Conservation (phyloP, 2,329 filamentous ascomycete species). For the Fusarium tricinctum region DNA sequence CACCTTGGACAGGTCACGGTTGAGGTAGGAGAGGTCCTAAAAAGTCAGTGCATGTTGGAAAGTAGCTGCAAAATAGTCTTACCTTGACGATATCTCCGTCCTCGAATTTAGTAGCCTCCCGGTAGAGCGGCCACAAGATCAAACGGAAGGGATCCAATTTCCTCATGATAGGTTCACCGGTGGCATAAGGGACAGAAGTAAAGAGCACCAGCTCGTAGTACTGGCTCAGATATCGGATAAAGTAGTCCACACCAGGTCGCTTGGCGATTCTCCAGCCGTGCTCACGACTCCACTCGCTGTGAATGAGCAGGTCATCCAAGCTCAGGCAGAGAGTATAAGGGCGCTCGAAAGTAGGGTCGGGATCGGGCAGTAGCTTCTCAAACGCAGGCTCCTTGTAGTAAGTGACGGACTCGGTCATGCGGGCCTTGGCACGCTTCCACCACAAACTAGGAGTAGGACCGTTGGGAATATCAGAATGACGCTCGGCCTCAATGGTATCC, state of each 20-base stretch:
- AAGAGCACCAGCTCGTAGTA: conserved; percentile 99
- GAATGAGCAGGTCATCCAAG: conserved; percentile 92
- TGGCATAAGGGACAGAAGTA: conserved; percentile 86
- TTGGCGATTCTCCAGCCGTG: conserved; percentile 97
- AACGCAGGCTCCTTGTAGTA: conserved; percentile 98
- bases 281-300: conserved; percentile 94
- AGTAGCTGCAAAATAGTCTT: conserved; percentile 46
- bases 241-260: conserved; percentile 95
- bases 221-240: conserved; percentile 94
- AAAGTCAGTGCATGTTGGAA: conserved; percentile 31
- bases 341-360: conserved; percentile 82
- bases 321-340: conserved; percentile 95
- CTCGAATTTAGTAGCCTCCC: conserved; percentile 97
- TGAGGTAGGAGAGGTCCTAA: conserved; percentile 96
- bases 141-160: conserved; percentile 97
- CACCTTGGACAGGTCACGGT: conserved; percentile 94
- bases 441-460: conserved; percentile 83
- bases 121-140: conserved; percentile 93
- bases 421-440: conserved; percentile 84
- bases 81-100: conserved; percentile 97
- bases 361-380: conserved; percentile 88
- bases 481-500: conserved; percentile 78
- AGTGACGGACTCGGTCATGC: conserved; percentile 80
- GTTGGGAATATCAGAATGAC: conserved; percentile 79
- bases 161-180: conserved; percentile 87